Percentiles rank a stretch among this genome's conserved stretches.
Evolutionary conservation across 305 asterid genomes (phyloP).

Genomic region (Fraxinus greggii): DNA sequence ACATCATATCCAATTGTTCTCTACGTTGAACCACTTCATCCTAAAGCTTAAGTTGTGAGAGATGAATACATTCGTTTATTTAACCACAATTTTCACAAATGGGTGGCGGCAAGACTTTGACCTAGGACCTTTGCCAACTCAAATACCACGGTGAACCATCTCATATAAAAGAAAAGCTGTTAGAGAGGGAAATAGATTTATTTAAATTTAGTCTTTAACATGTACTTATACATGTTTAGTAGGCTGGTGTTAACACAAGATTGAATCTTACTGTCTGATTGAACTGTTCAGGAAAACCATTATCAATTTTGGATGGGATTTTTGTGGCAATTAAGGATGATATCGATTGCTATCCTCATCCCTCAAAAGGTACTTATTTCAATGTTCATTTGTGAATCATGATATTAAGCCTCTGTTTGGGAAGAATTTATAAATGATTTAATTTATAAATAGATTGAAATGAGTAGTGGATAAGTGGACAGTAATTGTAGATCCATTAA

Average conservation of each 20-base stretch:
- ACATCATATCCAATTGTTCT: not conserved
- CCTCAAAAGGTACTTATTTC: conserved; percentile 62
- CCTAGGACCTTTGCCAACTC: not conserved
- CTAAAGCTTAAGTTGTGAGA: not conserved
- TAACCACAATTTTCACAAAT: not conserved
- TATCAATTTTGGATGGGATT: conserved; percentile 85
- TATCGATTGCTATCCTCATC: conserved; percentile 84
- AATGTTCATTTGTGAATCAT: conserved; percentile 7
- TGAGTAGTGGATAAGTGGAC: not conserved
- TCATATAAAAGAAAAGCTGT: not conserved
- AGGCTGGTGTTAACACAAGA: conserved; percentile 9
- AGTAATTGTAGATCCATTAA: not conserved
- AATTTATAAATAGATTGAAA: not conserved
- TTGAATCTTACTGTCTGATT: conserved; percentile 20
- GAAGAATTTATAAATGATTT: not conserved
- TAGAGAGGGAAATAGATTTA: not conserved
- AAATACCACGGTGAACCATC: not conserved
- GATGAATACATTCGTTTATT: not conserved
- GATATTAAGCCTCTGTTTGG: not conserved
- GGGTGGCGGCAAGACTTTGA: not conserved
- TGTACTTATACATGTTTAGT: not conserved
- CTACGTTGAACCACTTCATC: not conserved
- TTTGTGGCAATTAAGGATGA: conserved; percentile 96
- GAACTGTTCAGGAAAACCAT: conserved; percentile 62
- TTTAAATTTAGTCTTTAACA: not conserved